Evolutionary conservation across 2,329 filamentous ascomycete genomes (phyloP), one percentile per base, ranked within the genome.

Genomic region (Diaporthe capsici): DNA sequence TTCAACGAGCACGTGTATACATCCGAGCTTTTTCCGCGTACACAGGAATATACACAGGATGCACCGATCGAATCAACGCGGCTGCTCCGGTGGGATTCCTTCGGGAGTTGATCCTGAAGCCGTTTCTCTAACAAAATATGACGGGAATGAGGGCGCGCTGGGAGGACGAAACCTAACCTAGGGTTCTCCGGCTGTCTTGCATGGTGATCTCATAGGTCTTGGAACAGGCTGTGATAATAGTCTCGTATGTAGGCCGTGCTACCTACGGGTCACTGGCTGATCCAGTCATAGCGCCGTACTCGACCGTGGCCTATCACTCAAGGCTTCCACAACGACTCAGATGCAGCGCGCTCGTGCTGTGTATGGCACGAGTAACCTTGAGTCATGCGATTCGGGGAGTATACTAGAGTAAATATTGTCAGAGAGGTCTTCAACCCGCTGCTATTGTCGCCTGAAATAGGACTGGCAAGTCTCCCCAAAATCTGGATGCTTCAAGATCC

Each of bases 401-500:
- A 17, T 13, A 39, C 13, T 12, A 61, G 58, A n/a, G 22, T 61
- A 15, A 42, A 15, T 25, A 8, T 22, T 25, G n/a, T 20, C 22
- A 61, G 58, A n/a, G 37, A 13, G n/a, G 9, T 42, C 39, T 4
- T n/a, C 57, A 39, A 15, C 4, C 57, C 10, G 53, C 15, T 57
- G 55, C 9, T 12, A 58, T 22, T 37, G 13, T 37, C 3, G 31
- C 31, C 31, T 37, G 37, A 61, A 42, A 61, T 39, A 20, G 12
- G 12, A 31, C 28, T 25, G 17, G 28, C 25, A 65, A 7, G 15
- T 31, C 39, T 65, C 44, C 61, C 25, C 42, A 47, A 49, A 4
- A 49, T 65, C 25, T 34, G 61, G 39, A 65, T 49, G 61, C 60
- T 65, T 47, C 25, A 47, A 49, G 25, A 31, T 65, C 15, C 15